These are phyloP conservation scores for Lepiota brunneoincarnata DNA, from an alignment of 768 basidiomycete genomes.

Conservation along the genomic window DNA sequence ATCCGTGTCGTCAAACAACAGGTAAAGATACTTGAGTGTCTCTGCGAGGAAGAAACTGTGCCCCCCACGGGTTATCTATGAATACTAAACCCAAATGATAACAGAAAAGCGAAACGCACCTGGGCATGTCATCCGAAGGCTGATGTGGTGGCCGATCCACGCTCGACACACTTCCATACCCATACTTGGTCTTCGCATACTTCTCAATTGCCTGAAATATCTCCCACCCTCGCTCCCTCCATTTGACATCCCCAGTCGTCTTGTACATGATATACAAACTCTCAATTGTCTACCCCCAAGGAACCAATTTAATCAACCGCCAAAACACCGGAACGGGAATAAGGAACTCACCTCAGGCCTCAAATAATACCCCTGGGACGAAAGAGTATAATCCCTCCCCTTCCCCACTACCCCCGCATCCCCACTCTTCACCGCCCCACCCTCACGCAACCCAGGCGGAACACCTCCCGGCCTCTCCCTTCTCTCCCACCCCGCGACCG, in stretches of 20 bases:
- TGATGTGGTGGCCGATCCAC: slow-evolving; percentile 31
- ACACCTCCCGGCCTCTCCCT: slow-evolving; percentile 26
- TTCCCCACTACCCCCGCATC: slow-evolving; percentile 1
- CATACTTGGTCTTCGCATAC: slow-evolving; percentile 39
- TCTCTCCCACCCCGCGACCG: slow-evolving; percentile 40
- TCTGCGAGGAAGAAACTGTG: slow-evolving; percentile 45
- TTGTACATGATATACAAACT: slow-evolving; percentile 53
- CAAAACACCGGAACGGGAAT: background rate
- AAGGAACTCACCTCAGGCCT: slow-evolving; percentile 46
- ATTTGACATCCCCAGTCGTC: slow-evolving; percentile 45
- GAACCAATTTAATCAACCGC: background rate
- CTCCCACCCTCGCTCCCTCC: slow-evolving; percentile 52
- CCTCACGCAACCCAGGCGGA: slow-evolving; percentile 21
- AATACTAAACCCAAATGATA: background rate
- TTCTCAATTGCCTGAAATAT: slow-evolving; percentile 48
- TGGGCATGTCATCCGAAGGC: slow-evolving; percentile 50
- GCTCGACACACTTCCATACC: slow-evolving; percentile 41
- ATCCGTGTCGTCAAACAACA: slow-evolving; percentile 66
- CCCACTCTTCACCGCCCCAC: slow-evolving; percentile 14
- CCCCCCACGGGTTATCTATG: background rate
- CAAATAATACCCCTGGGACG: slow-evolving; percentile 34
- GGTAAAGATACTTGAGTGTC: slow-evolving; percentile 67
- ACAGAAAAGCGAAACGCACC: slow-evolving; percentile 27
- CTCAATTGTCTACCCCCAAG: slow-evolving; percentile 41
- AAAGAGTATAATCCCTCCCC: slow-evolving; percentile 37